Conservation (phyloP, 2,329 filamentous ascomycete genomes). For the Diplocarpon mali region DNA sequence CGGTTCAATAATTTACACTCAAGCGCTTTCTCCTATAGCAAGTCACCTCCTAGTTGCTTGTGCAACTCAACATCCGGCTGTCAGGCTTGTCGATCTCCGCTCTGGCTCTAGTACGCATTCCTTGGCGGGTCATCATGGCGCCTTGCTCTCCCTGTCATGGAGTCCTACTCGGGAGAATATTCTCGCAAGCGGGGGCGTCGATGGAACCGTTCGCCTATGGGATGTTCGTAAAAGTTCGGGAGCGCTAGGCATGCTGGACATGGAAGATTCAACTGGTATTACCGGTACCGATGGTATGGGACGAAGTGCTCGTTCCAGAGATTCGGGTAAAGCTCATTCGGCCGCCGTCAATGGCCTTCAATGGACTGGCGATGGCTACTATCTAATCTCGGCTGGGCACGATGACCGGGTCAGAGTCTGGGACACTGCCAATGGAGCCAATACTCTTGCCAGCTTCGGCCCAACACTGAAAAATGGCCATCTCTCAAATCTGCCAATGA, state of each 20-base stretch:
- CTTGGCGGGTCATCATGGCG: slow-evolving; percentile 55
- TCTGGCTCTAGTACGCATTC: slow-evolving; percentile 68
- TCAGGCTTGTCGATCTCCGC: slow-evolving; percentile 76
- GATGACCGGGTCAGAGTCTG: slow-evolving; percentile 81
- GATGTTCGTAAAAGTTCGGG: slow-evolving; percentile 73
- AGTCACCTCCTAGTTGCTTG: slow-evolving; percentile 72
- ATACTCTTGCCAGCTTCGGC: slow-evolving; percentile 82
- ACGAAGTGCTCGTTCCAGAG: slow-evolving; percentile 32
- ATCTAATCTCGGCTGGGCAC: slow-evolving; percentile 70
- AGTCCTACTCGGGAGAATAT: slow-evolving; percentile 70
- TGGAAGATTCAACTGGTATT: slow-evolving; percentile 70
- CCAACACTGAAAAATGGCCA: slow-evolving; percentile 67
- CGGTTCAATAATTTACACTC: slow-evolving; percentile 60
- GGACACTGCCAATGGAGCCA: slow-evolving; percentile 70
- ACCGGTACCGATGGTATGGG: slow-evolving; percentile 31
- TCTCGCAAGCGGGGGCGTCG: slow-evolving; percentile 72
- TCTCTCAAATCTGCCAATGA: slow-evolving; percentile 48
- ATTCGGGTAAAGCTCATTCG: slow-evolving; percentile 55
- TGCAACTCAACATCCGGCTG: slow-evolving; percentile 73
- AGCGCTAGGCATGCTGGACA: slow-evolving; percentile 66
- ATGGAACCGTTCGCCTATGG: slow-evolving; percentile 77
- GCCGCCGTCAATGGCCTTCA: slow-evolving; percentile 75
- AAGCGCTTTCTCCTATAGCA: slow-evolving; percentile 65
- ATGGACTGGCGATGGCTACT: slow-evolving; percentile 71
- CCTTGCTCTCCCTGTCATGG: slow-evolving; percentile 65